Conservation (phyloP, 805 yeast species). For the Candida ovalis region DNA sequence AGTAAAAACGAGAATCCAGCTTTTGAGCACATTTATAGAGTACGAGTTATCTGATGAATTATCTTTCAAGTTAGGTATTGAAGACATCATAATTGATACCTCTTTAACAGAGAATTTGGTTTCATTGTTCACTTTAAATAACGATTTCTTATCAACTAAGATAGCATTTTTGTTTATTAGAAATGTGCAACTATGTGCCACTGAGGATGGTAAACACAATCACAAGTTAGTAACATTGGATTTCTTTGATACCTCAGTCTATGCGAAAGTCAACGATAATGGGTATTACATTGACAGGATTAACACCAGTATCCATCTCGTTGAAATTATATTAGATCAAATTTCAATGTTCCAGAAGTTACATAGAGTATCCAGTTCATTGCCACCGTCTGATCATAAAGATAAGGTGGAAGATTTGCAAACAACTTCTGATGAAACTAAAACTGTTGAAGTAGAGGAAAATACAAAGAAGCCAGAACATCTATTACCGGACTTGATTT, state of each 20-base stretch:
- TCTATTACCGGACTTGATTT: constrained; percentile 5
- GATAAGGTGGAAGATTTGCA: neutral
- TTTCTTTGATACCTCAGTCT: constrained; percentile 10
- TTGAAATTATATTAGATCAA: constrained; percentile 13
- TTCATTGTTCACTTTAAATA: constrained; percentile 18
- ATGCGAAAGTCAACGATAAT: constrained; percentile 9
- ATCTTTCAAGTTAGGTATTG: constrained; percentile 12
- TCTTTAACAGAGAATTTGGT: constrained; percentile 22
- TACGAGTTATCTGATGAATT: constrained; percentile 13
- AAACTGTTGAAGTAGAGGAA: neutral
- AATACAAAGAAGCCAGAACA: neutral
- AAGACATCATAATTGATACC: constrained; percentile 27
- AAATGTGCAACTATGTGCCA: constrained; percentile 18
- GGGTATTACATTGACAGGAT: constrained; percentile 3
- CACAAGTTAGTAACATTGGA: constrained; percentile 17
- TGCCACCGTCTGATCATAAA: neutral
- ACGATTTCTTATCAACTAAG: constrained; percentile 13
- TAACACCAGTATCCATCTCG: constrained; percentile 5
- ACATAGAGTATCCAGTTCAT: neutral
- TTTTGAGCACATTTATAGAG: constrained; percentile 17
- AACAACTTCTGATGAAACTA: neutral
- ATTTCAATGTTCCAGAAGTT: constrained; percentile 17
- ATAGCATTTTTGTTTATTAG: constrained; percentile 16
- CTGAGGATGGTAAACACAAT: constrained; percentile 5
- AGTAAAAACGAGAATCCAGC: constrained; percentile 22